Conservation (phyloP, 2,329 filamentous ascomycete genomes). For the Calonectria crousiana region DNA sequence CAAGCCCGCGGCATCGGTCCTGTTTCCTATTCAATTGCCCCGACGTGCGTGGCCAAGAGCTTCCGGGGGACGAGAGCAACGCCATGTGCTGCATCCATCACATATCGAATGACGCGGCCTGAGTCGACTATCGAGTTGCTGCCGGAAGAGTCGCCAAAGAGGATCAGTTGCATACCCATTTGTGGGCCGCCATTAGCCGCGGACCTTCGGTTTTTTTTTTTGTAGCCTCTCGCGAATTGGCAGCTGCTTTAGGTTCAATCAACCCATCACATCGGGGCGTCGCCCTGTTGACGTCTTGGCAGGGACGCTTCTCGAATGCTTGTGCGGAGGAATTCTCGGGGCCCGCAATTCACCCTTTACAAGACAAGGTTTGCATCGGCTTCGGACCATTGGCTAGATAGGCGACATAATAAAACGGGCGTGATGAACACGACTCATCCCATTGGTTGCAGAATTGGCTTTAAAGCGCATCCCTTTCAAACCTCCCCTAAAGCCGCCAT, state of each 20-base stretch:
- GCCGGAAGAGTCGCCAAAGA: background rate
- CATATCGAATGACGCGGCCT: background rate
- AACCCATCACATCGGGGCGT: background rate
- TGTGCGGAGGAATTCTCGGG: background rate
- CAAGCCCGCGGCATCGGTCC: background rate
- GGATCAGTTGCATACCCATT: background rate
- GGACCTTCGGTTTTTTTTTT: background rate
- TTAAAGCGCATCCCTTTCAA: background rate
- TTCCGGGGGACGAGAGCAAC: background rate
- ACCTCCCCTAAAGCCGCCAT: background rate
- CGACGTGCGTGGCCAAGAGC: background rate
- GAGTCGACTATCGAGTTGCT: background rate
- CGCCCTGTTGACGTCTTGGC: constrained; percentile 3
- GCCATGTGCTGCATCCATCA: background rate
- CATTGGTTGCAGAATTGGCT: background rate
- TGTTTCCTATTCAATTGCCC: background rate
- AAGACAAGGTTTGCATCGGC: background rate
- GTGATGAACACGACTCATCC: background rate
- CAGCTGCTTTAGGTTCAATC: background rate
- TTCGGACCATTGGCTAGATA: background rate
- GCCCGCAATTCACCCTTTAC: constrained; percentile 1
- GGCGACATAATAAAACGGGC: background rate
- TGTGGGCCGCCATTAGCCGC: background rate
- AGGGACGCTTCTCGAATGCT: background rate
- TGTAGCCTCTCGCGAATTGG: background rate